Evolutionary conservation across 2,329 filamentous ascomycete genomes (phyloP), one percentile per base, ranked within the genome.

Genomic region (Biscogniauxia mediterranea): DNA sequence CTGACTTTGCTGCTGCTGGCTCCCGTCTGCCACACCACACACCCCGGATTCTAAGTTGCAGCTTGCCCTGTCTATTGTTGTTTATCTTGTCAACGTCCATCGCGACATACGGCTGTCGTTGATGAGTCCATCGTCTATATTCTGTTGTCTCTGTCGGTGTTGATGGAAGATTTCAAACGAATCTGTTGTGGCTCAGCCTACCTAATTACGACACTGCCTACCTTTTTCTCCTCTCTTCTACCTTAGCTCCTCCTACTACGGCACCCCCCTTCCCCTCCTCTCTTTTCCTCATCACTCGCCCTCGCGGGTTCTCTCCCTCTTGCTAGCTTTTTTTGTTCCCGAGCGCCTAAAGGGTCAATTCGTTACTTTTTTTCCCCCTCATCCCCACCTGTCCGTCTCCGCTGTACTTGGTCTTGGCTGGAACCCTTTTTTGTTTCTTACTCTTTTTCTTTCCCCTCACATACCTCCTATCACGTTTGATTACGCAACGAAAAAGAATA

Each of bases 21-120:
- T 65, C 66, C 69, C 67, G 66, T 46, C 65, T 68, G 64, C 66
- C 55, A 52, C 63, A 61, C 63, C 42, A 56, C 63, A 67, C 64
- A 68, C 69, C 69, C 68, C 70, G 61, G 69, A 68, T 71, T 69
- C 66, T 66, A 68, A 67, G 64, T 68, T 62, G 66, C 66, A 66
- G 67, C 64, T 63, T 62, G 61, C 69, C 68, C 64, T 69, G 68
- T 65, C 61, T 64, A 63, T 66, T 66, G 69, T 63, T 61, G 63
- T 63, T 63, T 59, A 58, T 58, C 52, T 63, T 63, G 61, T 57
- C 61, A 59, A 66, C 66, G 58, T 55, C 65, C 56, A 52, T 55
- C 42, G 25, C 60, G 28, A 32, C 11, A 50, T 52, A 32, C 28
- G 28, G 28, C 28, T 32, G 28, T 50, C 58, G 42, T 38, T 21